These are phyloP conservation scores for Geoglossum cookeanum DNA, from an alignment of 2,329 filamentous ascomycete genomes.

Conservation along the genomic window DNA sequence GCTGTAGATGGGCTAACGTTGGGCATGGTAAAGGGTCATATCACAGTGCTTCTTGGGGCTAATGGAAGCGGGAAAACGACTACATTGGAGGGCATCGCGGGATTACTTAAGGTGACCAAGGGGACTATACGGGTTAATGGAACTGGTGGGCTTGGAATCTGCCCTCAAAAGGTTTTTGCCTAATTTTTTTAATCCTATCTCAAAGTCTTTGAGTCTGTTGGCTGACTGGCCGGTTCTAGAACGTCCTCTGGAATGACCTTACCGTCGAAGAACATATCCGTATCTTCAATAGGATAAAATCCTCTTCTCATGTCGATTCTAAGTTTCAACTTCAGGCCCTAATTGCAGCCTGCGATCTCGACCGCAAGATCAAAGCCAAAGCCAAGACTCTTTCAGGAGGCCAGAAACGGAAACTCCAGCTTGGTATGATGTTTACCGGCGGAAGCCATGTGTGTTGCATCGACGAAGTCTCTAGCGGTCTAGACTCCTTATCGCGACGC, in stretches of 20 bases:
- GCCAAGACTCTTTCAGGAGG: conserved; percentile 71
- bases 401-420: conserved; percentile 78
- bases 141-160: conserved; percentile 64
- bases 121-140: conserved; percentile 63
- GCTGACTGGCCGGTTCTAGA: conserved; percentile 21
- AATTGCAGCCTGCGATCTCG: conserved; percentile 53
- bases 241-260: conserved; percentile 79
- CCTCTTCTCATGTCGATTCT: conserved; percentile 34
- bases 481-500: conserved; percentile 68
- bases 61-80: conserved; percentile 87
- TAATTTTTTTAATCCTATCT: neutral
- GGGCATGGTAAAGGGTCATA: conserved; percentile 56
- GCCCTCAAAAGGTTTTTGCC: conserved; percentile 49
- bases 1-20: conserved; percentile 61
- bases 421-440: conserved; percentile 90
- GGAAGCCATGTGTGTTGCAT: conserved; percentile 76
- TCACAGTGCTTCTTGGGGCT: conserved; percentile 68
- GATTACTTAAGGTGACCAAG: conserved; percentile 55
- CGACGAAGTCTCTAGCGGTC: conserved; percentile 75
- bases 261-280: conserved; percentile 69
- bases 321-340: conserved; percentile 42
- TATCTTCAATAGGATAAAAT: conserved; percentile 72
- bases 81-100: conserved; percentile 72
- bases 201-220: neutral
- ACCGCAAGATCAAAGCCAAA: conserved; percentile 49